phyloP scores from a whole-genome alignment of 78 protist genomes.

The Mastigamoeba balamuthi region DNA sequence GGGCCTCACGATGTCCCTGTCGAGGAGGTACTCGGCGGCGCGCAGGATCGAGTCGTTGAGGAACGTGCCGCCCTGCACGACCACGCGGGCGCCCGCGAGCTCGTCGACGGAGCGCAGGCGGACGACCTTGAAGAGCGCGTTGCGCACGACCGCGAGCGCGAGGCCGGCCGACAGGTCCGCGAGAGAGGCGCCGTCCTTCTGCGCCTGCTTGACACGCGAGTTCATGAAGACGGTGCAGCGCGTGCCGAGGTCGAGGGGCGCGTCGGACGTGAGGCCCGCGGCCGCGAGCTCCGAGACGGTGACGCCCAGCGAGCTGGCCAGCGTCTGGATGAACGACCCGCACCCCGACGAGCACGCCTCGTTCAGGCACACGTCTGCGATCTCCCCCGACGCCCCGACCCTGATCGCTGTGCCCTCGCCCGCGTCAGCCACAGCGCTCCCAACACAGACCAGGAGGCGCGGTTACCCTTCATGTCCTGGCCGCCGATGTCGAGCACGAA shows the following conservation, averaged over 20 bases:
- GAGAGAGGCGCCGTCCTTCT: not conserved
- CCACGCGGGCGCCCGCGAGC: not conserved
- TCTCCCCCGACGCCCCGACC: not conserved
- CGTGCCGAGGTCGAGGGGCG: not conserved
- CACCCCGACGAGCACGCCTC: not conserved
- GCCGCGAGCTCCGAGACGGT: not conserved
- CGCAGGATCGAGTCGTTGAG: not conserved
- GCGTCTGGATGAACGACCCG: not conserved
- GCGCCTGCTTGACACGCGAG: not conserved
- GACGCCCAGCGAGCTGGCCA: not conserved
- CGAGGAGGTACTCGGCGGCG: not conserved
- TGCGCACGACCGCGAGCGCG: not conserved
- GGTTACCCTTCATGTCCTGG: too few species aligned
- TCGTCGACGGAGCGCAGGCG: not conserved
- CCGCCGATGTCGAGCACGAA: not conserved
- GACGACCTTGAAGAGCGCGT: not conserved
- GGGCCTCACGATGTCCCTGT: not conserved
- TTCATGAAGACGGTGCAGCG: not conserved
- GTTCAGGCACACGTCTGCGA: not conserved
- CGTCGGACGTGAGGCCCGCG: not conserved
- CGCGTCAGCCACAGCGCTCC: too few species aligned
- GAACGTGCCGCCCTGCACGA: not conserved
- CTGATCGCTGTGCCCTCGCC: too few species aligned
- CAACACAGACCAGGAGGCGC: too few species aligned
- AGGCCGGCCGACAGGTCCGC: not conserved